Base-by-base conservation (phyloP, 768 basidiomycete genomes). In the Kwoniella sp. region DNA sequence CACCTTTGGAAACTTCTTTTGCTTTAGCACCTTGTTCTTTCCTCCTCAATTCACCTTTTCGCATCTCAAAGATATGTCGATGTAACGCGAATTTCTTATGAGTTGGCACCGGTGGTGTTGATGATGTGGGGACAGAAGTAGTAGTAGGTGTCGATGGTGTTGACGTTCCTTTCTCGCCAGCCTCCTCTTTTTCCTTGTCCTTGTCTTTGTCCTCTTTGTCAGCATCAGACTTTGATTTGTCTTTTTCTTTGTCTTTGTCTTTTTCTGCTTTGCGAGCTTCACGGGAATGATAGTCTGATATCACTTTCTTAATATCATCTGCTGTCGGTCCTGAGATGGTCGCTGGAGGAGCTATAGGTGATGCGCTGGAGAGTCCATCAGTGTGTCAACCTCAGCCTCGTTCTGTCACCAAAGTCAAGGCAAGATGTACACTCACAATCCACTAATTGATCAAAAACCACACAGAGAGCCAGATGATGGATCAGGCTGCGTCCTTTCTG, bases 21-120 rank as follows among this genome's bases (percentile, higher is more conserved):
- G 79, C 79, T 44, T 77, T 76, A 17, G 55, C 71, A 19, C 77
- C 94, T 73, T 89, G 89, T 69, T 84, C 87, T 58, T 86, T 82
- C 70, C 88, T 86, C 73, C 84, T 87, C 9, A 87, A 88, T 72
- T 92, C 91, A 12, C 82, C 81, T 64, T 86, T 85, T 25, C 93
- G 86, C 85, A 95, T 87, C 79, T 84, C 82, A 77, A 90, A 96
- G 65, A 90, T 86, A 65, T 89, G 86, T 44, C 91, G 85, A 80
- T 95, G 91, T n/a, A 96, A 83, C 9, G 84, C 82, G 74, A 88
- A 96, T 66, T 87, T 85, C 73, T 88, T 84, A 81, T 94, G 92
- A 9, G 73, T 71, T 8, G 69, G 54, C 13, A 67, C 54, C 22
- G 66, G 58, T 0, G 73, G 59, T 27, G 60, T 22, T 0, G 68